phyloP scores from a whole-genome alignment of 768 basidiomycete genomes.

The Tulasnella sp. region DNA sequence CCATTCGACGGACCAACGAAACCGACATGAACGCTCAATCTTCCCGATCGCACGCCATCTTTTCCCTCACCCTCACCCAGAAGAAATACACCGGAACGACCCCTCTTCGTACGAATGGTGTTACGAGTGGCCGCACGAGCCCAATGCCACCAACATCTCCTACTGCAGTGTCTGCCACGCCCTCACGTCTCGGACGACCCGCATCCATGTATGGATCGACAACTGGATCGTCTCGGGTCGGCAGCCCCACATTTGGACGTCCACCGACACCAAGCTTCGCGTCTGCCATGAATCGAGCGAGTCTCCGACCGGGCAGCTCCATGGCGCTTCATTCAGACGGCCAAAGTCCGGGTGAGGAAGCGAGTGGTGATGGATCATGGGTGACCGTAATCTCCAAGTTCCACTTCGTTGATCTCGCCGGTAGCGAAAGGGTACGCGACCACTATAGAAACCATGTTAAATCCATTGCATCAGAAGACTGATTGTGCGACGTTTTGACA shows the following conservation, averaged over 20 bases:
- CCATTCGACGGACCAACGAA: constrained; percentile 87
- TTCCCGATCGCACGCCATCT: constrained; percentile 97
- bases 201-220: constrained; percentile 54
- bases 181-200: constrained; percentile 71
- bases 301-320: constrained; percentile 63
- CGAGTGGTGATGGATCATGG: constrained; percentile 58
- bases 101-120: constrained; percentile 47
- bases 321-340: constrained; percentile 39
- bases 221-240: constrained; percentile 40
- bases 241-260: constrained; percentile 67
- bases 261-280: constrained; percentile 73
- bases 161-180: constrained; percentile 52
- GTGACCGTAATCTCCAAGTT: constrained; percentile 88
- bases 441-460: background rate
- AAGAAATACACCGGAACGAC: constrained; percentile 70
- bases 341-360: constrained; percentile 39
- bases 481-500: constrained; percentile 27
- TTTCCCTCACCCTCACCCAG: constrained; percentile 89
- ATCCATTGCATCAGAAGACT: background rate
- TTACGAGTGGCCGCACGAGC: constrained; percentile 34
- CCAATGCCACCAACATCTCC: constrained; percentile 47
- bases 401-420: constrained; percentile 96
- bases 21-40: constrained; percentile 99
- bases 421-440: constrained; percentile 75
- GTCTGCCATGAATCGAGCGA: constrained; percentile 50